Evolutionary conservation across 305 asterid genomes (phyloP).

Genomic region (Solanum aculeatissimum): DNA sequence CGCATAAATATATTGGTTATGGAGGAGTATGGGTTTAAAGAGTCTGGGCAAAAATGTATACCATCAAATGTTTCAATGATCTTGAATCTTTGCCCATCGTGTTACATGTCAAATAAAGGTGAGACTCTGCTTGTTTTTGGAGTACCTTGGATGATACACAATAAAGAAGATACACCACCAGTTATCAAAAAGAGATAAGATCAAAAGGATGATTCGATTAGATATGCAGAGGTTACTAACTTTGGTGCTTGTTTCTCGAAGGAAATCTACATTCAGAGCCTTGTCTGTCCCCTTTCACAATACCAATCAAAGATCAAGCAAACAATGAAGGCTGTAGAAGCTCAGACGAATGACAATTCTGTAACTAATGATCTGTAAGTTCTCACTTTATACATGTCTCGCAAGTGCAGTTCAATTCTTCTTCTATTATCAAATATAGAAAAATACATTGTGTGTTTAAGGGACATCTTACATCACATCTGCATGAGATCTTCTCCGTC

Average conservation of each 20-base stretch:
- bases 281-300: conserved; percentile 11
- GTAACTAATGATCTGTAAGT: not conserved
- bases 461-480: no score
- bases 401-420: not conserved
- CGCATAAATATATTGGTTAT: conserved; percentile 32
- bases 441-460: not conserved
- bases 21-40: conserved; percentile 17
- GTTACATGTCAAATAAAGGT: conserved; percentile 5
- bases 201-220: conserved; percentile 10
- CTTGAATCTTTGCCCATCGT: not conserved
- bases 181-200: conserved; percentile 12
- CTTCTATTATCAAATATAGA: not conserved
- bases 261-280: conserved; percentile 31
- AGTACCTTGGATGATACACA: not conserved
- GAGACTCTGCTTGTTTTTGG: not conserved
- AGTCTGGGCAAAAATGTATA: conserved; percentile 12
- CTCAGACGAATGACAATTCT: not conserved
- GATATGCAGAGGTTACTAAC: conserved; percentile 6
- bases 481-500: not conserved
- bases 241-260: conserved; percentile 1
- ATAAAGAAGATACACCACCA: not conserved
- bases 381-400: not conserved
- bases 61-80: conserved; percentile 3
- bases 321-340: not conserved
- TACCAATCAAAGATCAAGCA: not conserved